A percentile compares a stretch with the other conserved stretches of the same genome.
Conservation (phyloP, 768 basidiomycete species). For the Lactarius quietus region DNA sequence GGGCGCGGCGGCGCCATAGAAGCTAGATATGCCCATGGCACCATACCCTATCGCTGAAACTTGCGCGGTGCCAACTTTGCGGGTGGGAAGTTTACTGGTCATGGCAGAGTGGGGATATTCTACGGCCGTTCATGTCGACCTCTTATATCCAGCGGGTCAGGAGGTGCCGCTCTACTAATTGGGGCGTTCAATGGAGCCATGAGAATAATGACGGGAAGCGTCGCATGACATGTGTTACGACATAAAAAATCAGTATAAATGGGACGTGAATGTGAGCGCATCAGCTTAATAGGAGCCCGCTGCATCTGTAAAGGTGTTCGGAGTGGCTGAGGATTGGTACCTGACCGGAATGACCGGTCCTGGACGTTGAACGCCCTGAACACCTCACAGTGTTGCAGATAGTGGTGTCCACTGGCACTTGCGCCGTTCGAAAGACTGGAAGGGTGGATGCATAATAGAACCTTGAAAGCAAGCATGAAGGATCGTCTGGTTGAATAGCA, state of each 20-base stretch:
- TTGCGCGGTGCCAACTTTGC: slow-evolving; percentile 43
- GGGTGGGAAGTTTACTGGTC: slow-evolving; percentile 34
- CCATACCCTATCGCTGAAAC: slow-evolving; percentile 60
- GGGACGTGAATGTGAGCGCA: background rate
- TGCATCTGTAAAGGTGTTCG: background rate
- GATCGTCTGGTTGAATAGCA: too few species aligned
- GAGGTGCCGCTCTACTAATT: background rate
- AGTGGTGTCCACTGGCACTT: too few species aligned
- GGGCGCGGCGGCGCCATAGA: slow-evolving; percentile 42
- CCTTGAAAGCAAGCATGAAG: too few species aligned
- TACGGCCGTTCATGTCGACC: background rate
- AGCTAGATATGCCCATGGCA: slow-evolving; percentile 52
- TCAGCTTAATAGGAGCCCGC: background rate
- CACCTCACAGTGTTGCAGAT: too few species aligned
- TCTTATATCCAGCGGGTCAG: background rate
- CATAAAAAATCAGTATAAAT: background rate
- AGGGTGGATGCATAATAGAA: too few species aligned
- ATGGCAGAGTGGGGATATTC: background rate
- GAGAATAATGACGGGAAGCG: too few species aligned
- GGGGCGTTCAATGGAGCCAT: background rate
- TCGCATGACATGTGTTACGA: too few species aligned
- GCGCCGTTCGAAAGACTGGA: too few species aligned
- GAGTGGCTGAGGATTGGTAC: too few species aligned
- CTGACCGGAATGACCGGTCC: too few species aligned
- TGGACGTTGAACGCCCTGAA: too few species aligned